Evolutionary conservation across 305 asterid species (phyloP).

Genomic region (Fraxinus paxiana): DNA sequence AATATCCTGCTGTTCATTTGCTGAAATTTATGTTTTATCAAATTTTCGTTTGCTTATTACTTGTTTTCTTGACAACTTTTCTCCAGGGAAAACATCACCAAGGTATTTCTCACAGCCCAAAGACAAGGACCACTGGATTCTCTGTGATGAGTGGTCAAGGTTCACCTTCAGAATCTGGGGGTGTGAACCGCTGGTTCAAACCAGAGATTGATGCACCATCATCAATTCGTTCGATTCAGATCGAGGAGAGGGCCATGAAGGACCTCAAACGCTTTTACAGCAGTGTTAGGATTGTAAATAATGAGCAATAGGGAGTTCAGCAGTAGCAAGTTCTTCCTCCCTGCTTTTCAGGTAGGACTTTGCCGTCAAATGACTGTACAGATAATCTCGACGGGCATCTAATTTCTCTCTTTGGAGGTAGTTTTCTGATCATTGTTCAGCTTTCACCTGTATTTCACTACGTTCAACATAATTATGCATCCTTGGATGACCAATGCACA

Average conservation of each 20-base stretch:
- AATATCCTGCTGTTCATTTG: neutral
- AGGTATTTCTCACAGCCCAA: constrained; percentile 63
- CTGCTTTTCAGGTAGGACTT: constrained; percentile 18
- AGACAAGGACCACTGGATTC: constrained; percentile 64
- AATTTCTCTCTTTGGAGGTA: neutral
- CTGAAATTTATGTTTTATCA: neutral
- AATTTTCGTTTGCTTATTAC: neutral
- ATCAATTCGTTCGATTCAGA: constrained; percentile 79
- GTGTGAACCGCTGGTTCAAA: constrained; percentile 81
- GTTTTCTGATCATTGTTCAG: neutral
- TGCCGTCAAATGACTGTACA: constrained; percentile 50
- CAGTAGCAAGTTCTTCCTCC: constrained; percentile 5
- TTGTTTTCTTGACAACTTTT: neutral
- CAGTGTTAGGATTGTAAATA: constrained; percentile 74
- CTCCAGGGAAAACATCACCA: constrained; percentile 58
- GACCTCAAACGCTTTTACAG: constrained; percentile 87
- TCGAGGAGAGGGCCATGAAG: constrained; percentile 86
- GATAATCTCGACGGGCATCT: neutral
- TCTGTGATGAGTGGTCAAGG: constrained; percentile 64
- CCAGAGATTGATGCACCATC: constrained; percentile 72
- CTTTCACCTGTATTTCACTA: neutral
- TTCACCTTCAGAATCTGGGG: constrained; percentile 64
- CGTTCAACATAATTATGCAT: too few relatives aligned
- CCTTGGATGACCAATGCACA: too few relatives aligned
- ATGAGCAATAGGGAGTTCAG: constrained; percentile 42